Conservation (phyloP, 1,284 basidiomycete species). For the Leccinum variabile region DNA sequence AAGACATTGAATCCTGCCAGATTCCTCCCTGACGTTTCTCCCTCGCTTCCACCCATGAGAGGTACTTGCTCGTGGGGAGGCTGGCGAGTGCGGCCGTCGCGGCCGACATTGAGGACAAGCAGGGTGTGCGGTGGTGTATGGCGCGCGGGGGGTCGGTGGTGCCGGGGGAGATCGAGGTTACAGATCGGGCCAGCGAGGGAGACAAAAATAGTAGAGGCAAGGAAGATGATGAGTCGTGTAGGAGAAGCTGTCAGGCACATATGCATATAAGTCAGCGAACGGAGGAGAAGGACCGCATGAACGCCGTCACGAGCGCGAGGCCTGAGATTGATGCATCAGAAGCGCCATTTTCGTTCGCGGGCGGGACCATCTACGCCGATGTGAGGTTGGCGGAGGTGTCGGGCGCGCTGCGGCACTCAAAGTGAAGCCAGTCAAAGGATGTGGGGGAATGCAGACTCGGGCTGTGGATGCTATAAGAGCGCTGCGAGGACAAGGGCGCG, state of each 20-base stretch:
- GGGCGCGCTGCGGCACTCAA: conserved; percentile 33
- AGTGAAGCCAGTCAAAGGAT: conserved; percentile 23
- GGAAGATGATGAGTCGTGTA: conserved; percentile 71
- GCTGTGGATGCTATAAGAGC: no score
- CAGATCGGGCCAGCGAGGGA: neutral
- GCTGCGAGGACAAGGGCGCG: no score
- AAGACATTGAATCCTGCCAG: no score
- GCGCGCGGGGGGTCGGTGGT: conserved; percentile 56
- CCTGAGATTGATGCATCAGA: conserved; percentile 67
- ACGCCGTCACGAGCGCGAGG: conserved; percentile 71
- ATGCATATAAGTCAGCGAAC: no score
- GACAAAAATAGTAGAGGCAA: conserved; percentile 34
- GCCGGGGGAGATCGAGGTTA: conserved; percentile 49
- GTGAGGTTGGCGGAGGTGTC: no score
- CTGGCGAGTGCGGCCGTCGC: conserved; percentile 75
- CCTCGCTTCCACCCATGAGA: no score
- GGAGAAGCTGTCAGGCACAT: conserved; percentile 58
- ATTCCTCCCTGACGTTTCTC: no score
- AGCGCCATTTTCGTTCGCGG: conserved; percentile 75
- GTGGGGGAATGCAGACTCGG: no score
- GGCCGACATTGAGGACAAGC: conserved; percentile 77
- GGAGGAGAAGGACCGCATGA: conserved; percentile 54
- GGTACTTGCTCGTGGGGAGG: conserved; percentile 42
- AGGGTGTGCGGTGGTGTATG: conserved; percentile 68
- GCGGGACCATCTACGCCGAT: conserved; percentile 68